Conservation (phyloP, 2,329 filamentous ascomycete genomes). For the Xylariaceae sp. region DNA sequence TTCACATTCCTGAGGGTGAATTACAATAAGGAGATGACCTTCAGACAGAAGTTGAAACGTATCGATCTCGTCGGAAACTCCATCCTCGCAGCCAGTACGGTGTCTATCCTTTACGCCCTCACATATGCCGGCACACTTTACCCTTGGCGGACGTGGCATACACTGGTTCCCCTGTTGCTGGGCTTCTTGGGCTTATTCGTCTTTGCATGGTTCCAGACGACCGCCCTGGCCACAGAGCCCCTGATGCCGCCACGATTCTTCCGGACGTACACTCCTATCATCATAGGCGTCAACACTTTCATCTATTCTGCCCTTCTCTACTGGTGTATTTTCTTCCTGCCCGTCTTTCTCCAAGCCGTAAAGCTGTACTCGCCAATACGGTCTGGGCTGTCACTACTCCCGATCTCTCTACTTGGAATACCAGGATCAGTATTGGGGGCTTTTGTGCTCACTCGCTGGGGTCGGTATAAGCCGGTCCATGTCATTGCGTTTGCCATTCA, state of each 20-base stretch:
- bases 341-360: slow-evolving; percentile 38
- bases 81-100: slow-evolving; percentile 3
- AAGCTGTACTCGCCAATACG: slow-evolving; percentile 19
- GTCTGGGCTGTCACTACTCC: slow-evolving; percentile 18
- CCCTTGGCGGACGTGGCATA: slow-evolving; percentile 9
- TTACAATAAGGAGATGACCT: background rate
- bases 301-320: slow-evolving; percentile 28
- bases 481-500: slow-evolving; percentile 18
- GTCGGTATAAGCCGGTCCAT: slow-evolving; percentile 16
- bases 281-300: slow-evolving; percentile 28
- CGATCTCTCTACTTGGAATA: background rate
- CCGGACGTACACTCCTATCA: slow-evolving; percentile 29
- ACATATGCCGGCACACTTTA: slow-evolving; percentile 8
- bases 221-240: slow-evolving; percentile 16
- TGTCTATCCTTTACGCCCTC: slow-evolving; percentile 8
- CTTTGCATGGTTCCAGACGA: slow-evolving; percentile 1
- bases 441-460: slow-evolving; percentile 6
- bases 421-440: background rate
- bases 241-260: slow-evolving; percentile 37
- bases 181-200: slow-evolving; percentile 6
- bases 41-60: background rate
- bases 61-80: slow-evolving; percentile 1
- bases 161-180: slow-evolving; percentile 7
- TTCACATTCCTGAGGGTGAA: background rate
- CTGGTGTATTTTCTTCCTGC: slow-evolving; percentile 33